A percentile compares a stretch with the other conserved stretches of the same genome.
Evolutionary conservation across 345 rosid genomes (phyloP).

Genomic region (Gossypium sturtianum): DNA sequence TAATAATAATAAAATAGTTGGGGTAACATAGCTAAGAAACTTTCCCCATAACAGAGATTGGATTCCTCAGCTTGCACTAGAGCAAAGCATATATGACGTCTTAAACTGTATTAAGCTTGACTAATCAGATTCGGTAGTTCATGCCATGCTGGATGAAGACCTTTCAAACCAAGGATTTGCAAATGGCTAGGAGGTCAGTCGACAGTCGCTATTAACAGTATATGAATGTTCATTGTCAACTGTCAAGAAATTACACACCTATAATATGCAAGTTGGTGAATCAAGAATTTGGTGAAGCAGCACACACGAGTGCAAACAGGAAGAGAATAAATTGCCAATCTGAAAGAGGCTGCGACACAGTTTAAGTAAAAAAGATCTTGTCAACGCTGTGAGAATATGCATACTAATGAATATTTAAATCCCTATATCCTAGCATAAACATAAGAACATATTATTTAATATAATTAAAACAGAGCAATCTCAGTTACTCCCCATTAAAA

Average conservation of each 20-base stretch:
- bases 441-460: neutral
- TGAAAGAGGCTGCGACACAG: neutral
- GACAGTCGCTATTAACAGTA: neutral
- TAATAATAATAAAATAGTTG: too few species aligned
- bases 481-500: neutral
- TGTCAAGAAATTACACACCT: slow-evolving; percentile 7
- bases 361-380: neutral
- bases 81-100: neutral
- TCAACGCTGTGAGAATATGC: neutral
- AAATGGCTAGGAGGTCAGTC: neutral
- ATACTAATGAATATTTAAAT: neutral
- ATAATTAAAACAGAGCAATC: neutral
- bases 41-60: neutral
- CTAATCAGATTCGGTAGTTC: neutral
- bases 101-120: slow-evolving; percentile 5
- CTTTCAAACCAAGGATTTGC: neutral
- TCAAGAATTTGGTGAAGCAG: neutral
- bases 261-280: neutral
- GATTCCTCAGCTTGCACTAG: neutral
- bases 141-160: neutral
- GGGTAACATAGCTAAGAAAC: neutral
- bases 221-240: slow-evolving; percentile 6
- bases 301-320: neutral
- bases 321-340: neutral
- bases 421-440: neutral